A percentile compares a stretch with the other conserved stretches of the same genome.
Conservation (phyloP, 2,329 filamentous ascomycete species). For the Hymenoscyphus scutula region DNA sequence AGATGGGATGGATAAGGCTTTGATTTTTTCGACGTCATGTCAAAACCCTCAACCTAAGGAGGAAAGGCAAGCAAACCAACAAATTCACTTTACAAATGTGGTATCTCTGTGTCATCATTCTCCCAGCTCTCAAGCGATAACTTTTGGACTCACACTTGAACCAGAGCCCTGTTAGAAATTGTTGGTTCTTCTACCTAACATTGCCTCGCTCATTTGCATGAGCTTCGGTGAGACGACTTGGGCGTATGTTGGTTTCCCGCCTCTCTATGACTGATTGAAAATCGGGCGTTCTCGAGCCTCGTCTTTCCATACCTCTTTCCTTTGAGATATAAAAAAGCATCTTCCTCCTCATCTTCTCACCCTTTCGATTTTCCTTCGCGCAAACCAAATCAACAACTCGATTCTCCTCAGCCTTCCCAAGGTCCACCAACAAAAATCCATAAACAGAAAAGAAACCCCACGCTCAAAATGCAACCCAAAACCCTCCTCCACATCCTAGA, state of each 20-base stretch:
- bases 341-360: too few species aligned
- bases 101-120: neutral
- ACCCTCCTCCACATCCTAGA: slow-evolving; percentile 26
- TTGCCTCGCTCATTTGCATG: neutral
- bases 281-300: neutral
- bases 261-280: neutral
- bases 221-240: neutral
- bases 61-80: too few species aligned
- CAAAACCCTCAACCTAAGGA: too few species aligned
- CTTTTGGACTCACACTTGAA: too few species aligned
- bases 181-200: neutral
- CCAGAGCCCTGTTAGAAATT: too few species aligned
- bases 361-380: too few species aligned
- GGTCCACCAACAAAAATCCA: neutral
- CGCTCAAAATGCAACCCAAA: slow-evolving; percentile 16
- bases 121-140: too few species aligned
- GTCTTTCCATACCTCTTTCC: neutral
- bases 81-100: too few species aligned
- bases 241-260: neutral
- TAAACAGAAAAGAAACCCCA: neutral
- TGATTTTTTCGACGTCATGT: too few species aligned
- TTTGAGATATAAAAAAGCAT: neutral
- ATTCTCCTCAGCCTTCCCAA: neutral
- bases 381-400: too few species aligned
- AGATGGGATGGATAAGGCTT: too few species aligned